Evolutionary conservation across 2,329 filamentous ascomycete species (phyloP).

Genomic region (Colletotrichum sp.): DNA sequence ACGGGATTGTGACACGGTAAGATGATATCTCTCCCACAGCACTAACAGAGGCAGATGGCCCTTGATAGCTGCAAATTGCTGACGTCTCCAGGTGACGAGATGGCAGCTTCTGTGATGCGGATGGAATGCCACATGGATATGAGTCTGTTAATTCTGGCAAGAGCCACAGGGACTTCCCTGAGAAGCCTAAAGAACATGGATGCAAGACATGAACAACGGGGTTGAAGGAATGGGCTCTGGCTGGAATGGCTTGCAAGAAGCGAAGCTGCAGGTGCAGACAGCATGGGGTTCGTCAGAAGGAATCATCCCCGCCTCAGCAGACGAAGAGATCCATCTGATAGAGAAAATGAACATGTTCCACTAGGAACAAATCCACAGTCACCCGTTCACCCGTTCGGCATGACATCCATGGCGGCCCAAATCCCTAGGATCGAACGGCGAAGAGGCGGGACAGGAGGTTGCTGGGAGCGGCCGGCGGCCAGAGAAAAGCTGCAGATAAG

Average conservation of each 20-base stretch:
- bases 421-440: background rate
- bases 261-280: background rate
- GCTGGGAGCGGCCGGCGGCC: conserved; percentile 5
- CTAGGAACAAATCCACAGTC: background rate
- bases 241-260: too few relatives aligned
- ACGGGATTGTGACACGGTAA: background rate
- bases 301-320: background rate
- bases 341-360: background rate
- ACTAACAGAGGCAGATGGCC: background rate
- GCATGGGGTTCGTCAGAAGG: background rate
- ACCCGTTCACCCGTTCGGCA: background rate
- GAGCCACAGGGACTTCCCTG: background rate
- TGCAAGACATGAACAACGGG: background rate
- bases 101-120: background rate
- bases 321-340: background rate
- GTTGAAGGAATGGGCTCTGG: background rate
- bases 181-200: background rate
- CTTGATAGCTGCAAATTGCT: background rate
- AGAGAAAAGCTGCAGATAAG: conserved; percentile 4
- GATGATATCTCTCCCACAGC: background rate
- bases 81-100: background rate
- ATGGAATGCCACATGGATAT: background rate
- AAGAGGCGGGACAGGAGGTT: background rate
- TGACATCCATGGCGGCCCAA: background rate
- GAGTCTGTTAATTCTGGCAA: background rate